Base-by-base conservation (phyloP, 2,329 filamentous ascomycete species). In the Curvularia hawaiiensis region DNA sequence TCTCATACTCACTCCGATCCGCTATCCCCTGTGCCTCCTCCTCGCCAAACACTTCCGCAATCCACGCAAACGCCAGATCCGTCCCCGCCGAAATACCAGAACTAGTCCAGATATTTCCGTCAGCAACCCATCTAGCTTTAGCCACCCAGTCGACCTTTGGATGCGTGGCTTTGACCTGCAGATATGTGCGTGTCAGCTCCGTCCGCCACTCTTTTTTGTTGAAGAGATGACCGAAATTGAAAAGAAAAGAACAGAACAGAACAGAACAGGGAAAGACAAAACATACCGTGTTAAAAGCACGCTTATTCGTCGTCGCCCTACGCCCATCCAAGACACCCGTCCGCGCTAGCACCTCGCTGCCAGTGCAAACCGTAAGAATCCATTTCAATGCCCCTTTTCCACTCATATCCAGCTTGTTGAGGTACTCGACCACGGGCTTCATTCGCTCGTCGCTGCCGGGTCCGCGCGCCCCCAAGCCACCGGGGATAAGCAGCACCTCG, bases 261-360 rank as follows among this genome's bases (percentile, higher is more conserved):
- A n/a, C n/a, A n/a, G n/a, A n/a, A n/a, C n/a, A n/a, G 30, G 11
- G 30, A 4, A 12, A 9, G 26, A 31, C 45, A 39, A 11, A 28
- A 54, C 45, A 1, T 14, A 65, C 66, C 20, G 66, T 66, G 26
- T 74, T 72, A 79, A 83, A 90, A 0, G 80, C 79, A 7, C 73
- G 73, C 74, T 90, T 91, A 69, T 90, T 91, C 16, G 85, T 88
- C 3, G 89, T 91, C 4, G 87, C 89, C 16, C 79, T 76, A 59
- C 77, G 79, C 0, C 85, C 84, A 58, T 90, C 81, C 30, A 91
- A 70, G 2, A 89, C 72, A 0, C 88, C 88, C 0, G 86, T 78
- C 43, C 78, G 75, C 0, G 88, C 88, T 0, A 84, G 79, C 4
- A 89, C 72, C 3, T 82, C 82, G 4, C 84, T 79, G 0, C 88